Base-by-base conservation (phyloP, 352 stramenopile genomes). In the Phytophthora pisi region DNA sequence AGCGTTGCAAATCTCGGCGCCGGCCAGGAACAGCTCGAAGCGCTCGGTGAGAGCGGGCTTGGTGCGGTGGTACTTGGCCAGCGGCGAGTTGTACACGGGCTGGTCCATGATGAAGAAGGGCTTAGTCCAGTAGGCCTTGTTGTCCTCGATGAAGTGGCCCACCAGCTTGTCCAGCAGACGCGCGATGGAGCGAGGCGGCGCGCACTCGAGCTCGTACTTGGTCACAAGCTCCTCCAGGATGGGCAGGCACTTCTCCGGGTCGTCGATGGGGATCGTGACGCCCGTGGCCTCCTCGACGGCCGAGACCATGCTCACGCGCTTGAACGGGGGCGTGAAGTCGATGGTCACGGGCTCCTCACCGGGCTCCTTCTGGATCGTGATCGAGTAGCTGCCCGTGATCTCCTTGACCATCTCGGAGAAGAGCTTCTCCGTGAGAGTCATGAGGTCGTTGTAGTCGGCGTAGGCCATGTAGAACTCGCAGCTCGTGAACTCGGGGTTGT, bases 401-500 rank as follows among this genome's bases (percentile, higher is more conserved):
- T 97, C 81, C 68, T 97, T 92, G 53, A 92, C 83, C 80, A 93
- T 95, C 72, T 84, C 79, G 24, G 90, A 97, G 52, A 99, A 91
- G 23, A 99, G 78, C 66, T 97, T 80, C 75, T 99, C 96, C 7
- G 97, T 99, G 73, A 98, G 80, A n/a, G 65, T 86, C 93, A 99
- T 99, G 84, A 99, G 92, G 74, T 99, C 95, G 68, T 98, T 87
- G 84, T 99, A 99, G 85, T 99, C 97, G 0, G 96, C 96, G 79
- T 99, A 99, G 1, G 97, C 96, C 88, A 98, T 93, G 89, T 99
- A 99, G 51, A 99, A 91, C 84, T 99, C 98, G 61, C 98, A 95
- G 53, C 92, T 98, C 9, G 98, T 99, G 68, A 99, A 99, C 79
- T 99, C 98, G 1, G 97, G 97, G 90, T 99, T 99, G 86, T 99